These are phyloP conservation scores for Ganoderma multipileum DNA, from an alignment of 1,284 basidiomycete genomes.

Conservation along the genomic window DNA sequence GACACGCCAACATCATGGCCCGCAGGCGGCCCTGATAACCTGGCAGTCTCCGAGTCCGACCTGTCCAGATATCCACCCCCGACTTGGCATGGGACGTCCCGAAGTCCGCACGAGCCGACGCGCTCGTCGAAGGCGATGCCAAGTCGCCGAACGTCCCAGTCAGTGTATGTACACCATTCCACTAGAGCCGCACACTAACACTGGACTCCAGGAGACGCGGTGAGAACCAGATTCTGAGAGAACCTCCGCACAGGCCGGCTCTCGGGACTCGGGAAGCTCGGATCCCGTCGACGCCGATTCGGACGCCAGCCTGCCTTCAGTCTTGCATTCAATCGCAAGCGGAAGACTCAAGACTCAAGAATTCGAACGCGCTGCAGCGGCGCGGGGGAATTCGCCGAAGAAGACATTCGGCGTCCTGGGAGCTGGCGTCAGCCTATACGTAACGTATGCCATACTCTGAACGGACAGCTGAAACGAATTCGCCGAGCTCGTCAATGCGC, in stretches of 20 bases:
- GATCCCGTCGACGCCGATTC: background rate
- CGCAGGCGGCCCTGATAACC: background rate
- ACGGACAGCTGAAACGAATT: background rate
- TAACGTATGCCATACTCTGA: background rate
- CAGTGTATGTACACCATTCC: background rate
- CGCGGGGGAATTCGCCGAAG: background rate
- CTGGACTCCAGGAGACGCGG: background rate
- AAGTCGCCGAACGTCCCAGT: background rate
- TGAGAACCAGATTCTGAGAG: background rate
- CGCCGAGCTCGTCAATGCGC: background rate
- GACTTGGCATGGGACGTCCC: background rate
- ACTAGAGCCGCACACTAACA: background rate
- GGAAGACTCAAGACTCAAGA: background rate
- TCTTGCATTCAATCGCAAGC: background rate
- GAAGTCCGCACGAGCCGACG: background rate
- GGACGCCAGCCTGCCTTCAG: background rate
- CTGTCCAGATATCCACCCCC: background rate
- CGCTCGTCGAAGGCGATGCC: background rate
- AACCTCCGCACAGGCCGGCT: background rate
- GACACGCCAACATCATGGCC: background rate
- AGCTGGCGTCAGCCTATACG: background rate
- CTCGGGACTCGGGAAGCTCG: conserved; percentile 1
- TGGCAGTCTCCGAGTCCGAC: background rate
- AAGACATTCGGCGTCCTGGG: background rate
- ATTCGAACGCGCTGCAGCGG: background rate